Base-by-base conservation (phyloP, 129 eudicot species). In the Gnaphalium uliginosum region DNA sequence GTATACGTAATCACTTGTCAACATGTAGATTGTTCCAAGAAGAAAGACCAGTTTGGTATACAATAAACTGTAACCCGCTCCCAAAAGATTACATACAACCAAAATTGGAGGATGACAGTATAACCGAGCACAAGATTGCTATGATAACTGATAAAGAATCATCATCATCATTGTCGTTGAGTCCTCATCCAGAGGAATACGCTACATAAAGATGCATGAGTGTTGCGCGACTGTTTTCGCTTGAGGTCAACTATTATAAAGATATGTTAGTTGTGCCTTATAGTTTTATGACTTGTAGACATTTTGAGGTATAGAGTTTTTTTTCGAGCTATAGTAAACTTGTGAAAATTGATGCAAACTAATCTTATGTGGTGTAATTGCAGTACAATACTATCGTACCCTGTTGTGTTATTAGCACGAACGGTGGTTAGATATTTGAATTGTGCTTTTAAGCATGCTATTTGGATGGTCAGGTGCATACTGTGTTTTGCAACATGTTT, bases 41-140 rank as follows among this genome's bases (percentile, higher is more conserved):
- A 82, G 98, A 90, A 82, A 84, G 93, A 59, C 97, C 97, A 26
- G 96, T 87, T 73, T 90, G 91, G 88, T 96, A 94, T 66, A 86
- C 84, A n/a, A 87, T 94, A 46, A 82, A 94, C 84, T 94, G 98
- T 77, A 94, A 94, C 60, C 76, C 81, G 10, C 91, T 90, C 60
- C 93, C 92, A 18, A 86, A 88, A 77, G 93, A 87, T 46, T 76
- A 75, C 80, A 84, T 82, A 58, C 91, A 83, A 80, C 68, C 76
- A 11, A 87, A 83, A 71, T 74, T 32, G 76, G 92, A 86, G 66
- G 85, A 78, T 59, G 84, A 60, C 4, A 43, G 73, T 71, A 67
- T 64, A 32, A 80, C 79, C 1, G 79, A 63, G 1, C 73, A 82
- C 18, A 80, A 78, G 77, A 88, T 90, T 41, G 35, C 82, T 37